Base-by-base conservation (phyloP, 129 eudicot species). In the Glebionis coronaria region DNA sequence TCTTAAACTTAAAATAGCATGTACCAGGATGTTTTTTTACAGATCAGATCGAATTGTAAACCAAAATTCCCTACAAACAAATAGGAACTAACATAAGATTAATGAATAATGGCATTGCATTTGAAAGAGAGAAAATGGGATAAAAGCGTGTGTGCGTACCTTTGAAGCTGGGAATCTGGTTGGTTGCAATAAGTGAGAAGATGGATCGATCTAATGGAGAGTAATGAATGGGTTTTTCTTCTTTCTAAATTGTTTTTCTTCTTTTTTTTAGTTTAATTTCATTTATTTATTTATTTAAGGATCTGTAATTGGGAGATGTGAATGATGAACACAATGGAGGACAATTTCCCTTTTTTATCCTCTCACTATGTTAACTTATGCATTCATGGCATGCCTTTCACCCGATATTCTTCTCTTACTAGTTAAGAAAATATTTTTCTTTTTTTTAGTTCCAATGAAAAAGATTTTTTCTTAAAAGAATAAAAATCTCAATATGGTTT, bases 11-110 rank as follows among this genome's bases (percentile, higher is more conserved):
- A 12, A 49, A 35, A 35, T 7, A 35, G 10, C 10, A 35, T 35
- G 42, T 35, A 35, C 40, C 40, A 35, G 40, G 8, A 35, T 35
- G 40, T 5, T 61, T 46, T 68, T 20, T 31, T 58, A 25, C 65
- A 80, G 83, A 79, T 86, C 93, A 72, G 84, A 75, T 76, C 79
- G 16, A 71, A 71, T 46, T 60, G 51, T 64, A 15, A 64, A 67
- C 57, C 67, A 35, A 35, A 35, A 7, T 42, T 61, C 60, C 13
- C 47, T 68, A 56, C 73, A 35, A 35, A 35, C 1, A 35, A 31
- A 5, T 5, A 31, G 8, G 7, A 9, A 35, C 8, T 35, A 35
- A 35, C 25, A 23, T 23, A 23, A 23, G 25, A 6, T 35, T 5
- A 35, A 9, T 35, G 8, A 35, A 5, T 5, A 35, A 9, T 35